Conservation (phyloP, 768 basidiomycete species). For the Leccinum longicurvipes region DNA sequence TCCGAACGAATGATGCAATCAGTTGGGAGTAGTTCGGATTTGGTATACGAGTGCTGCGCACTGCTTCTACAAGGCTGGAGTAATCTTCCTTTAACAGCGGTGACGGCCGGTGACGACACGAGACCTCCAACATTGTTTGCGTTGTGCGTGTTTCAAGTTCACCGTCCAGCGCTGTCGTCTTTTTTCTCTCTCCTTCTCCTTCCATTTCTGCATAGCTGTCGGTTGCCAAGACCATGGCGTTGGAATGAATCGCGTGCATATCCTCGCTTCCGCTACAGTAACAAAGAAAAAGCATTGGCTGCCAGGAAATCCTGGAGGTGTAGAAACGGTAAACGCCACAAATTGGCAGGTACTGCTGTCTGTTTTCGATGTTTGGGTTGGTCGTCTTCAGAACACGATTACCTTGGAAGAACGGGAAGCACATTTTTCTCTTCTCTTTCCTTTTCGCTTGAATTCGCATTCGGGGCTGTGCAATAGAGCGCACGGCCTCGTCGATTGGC, state of each 20-base stretch:
- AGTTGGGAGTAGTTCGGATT: background rate
- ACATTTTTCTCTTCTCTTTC: background rate
- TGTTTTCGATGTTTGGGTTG: background rate
- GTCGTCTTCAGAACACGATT: background rate
- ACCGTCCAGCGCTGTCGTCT: background rate
- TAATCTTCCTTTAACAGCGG: background rate
- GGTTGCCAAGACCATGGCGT: background rate
- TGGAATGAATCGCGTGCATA: background rate
- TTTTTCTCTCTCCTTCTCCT: background rate
- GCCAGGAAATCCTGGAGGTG: background rate
- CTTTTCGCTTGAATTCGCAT: background rate
- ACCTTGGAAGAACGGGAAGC: background rate
- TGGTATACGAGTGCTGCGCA: background rate
- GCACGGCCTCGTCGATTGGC: conserved; percentile 1
- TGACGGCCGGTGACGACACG: background rate
- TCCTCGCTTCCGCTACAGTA: background rate
- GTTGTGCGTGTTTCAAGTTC: background rate
- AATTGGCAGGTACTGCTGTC: background rate
- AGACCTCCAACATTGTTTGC: background rate
- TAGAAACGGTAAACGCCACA: conserved; percentile 6
- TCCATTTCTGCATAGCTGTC: background rate
- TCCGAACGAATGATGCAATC: background rate
- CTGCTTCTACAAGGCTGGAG: background rate
- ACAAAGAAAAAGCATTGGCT: background rate
- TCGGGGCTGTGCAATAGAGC: background rate